Conservation (phyloP, 257 asterid species). For the Leptodermis oblonga region DNA sequence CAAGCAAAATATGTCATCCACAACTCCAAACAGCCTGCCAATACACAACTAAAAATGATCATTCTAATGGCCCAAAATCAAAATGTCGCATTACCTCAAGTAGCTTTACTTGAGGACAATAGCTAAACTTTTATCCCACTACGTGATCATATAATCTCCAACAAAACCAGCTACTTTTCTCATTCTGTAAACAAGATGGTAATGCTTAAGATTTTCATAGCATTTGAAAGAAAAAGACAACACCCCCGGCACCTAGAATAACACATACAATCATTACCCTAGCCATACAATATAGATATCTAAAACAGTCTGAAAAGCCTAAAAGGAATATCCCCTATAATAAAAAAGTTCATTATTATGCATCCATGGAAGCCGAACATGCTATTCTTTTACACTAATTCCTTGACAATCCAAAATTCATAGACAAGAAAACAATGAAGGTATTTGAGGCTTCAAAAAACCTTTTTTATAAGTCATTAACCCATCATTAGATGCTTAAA, state of each 20-base stretch:
- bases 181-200: not conserved
- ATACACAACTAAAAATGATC: not conserved
- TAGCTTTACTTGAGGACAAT: not conserved
- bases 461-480: too few relatives aligned
- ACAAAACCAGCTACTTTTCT: not conserved
- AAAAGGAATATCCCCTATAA: not conserved
- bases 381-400: not conserved
- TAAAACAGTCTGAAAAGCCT: not conserved
- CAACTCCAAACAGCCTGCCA: conserved; percentile 68
- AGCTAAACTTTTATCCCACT: not conserved
- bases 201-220: not conserved
- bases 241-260: not conserved
- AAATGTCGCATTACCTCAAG: not conserved
- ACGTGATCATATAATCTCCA: not conserved
- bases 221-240: not conserved
- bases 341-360: not conserved
- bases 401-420: not conserved
- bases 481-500: not conserved
- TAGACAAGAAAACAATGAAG: not conserved
- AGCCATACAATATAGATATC: not conserved
- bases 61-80: conserved; percentile 4
- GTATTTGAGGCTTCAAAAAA: too few relatives aligned
- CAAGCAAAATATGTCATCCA: conserved; percentile 91
- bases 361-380: not conserved
- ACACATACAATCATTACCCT: not conserved